Evolutionary conservation across 2,329 filamentous ascomycete species (phyloP).

Genomic region (Xylariaceae sp.): DNA sequence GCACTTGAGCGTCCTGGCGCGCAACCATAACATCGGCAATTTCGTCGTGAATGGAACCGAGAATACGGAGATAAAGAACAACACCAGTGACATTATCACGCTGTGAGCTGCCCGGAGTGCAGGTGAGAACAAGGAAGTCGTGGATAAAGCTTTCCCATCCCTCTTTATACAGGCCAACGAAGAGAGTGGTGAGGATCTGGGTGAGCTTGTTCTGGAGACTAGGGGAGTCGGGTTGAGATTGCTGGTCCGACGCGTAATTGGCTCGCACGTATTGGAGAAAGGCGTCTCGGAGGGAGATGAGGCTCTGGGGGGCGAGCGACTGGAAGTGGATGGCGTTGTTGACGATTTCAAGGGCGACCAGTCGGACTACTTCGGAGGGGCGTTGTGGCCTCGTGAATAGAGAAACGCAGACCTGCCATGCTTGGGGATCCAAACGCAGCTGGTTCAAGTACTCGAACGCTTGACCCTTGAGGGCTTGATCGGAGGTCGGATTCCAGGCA

Average conservation of each 20-base stretch:
- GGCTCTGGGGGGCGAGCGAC: slow-evolving; percentile 64
- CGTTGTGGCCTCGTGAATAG: slow-evolving; percentile 78
- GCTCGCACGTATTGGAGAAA: slow-evolving; percentile 75
- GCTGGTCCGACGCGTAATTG: slow-evolving; percentile 59
- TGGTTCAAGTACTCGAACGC: slow-evolving; percentile 77
- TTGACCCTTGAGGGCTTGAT: slow-evolving; percentile 70
- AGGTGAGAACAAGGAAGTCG: slow-evolving; percentile 76
- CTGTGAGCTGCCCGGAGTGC: slow-evolving; percentile 50
- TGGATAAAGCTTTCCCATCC: slow-evolving; percentile 89
- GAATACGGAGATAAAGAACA: slow-evolving; percentile 80
- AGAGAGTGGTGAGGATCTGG: slow-evolving; percentile 91
- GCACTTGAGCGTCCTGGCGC: slow-evolving; percentile 70
- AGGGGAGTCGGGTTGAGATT: slow-evolving; percentile 60
- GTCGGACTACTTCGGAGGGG: slow-evolving; percentile 75
- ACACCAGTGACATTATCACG: slow-evolving; percentile 71
- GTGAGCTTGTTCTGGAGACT: slow-evolving; percentile 94
- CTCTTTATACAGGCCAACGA: slow-evolving; percentile 77
- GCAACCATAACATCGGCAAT: slow-evolving; percentile 89
- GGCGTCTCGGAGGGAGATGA: slow-evolving; percentile 72
- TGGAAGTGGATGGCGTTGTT: slow-evolving; percentile 85
- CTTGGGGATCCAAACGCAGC: slow-evolving; percentile 73
- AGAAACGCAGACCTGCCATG: slow-evolving; percentile 82
- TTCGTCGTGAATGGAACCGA: slow-evolving; percentile 90
- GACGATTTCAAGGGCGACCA: slow-evolving; percentile 86
- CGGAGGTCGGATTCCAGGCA: slow-evolving; percentile 75